Evolutionary conservation across 1,284 basidiomycete genomes (phyloP), one percentile per base, ranked within the genome.

Genomic region (Irpex sp.): DNA sequence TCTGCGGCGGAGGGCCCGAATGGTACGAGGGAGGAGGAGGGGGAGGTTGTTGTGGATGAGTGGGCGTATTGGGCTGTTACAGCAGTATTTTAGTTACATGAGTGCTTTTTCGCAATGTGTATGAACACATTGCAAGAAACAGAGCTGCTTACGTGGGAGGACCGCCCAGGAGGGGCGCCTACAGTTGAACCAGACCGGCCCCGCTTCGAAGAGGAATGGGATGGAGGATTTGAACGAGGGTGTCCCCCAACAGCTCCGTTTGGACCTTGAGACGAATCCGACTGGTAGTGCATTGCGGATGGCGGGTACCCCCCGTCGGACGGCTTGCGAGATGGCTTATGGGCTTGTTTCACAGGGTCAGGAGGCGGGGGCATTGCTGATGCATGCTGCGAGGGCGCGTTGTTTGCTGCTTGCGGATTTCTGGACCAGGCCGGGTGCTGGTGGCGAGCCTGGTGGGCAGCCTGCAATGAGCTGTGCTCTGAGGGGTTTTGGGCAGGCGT

Each of bases 111-210:
- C 15, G 36, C 21, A 66, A 70, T 63, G 66, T 62, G 65, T 65
- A 66, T 37, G 69, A 55, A 63, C 60, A 66, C 64, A 65, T 67
- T 68, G 68, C 66, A 66, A 67, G 67, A 67, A 65, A 69, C 70
- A 67, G 61, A 59, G 62, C 40, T 31, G 69, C 76, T 76, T 74
- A 77, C 76, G 72, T 77, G 76, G 72, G 75, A 74, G 49, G 75
- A 74, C 67, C 74, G 74, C 64, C 64, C 72, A 48, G 76, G 73
- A 52, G 75, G 73, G 69, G 70, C 73, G 73, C 72, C 71, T 61
- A 74, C 69, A 37, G 67, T 69, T 56, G 72, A 71, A 62, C 66
- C 69, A 34, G 76, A 72, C 57, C 75, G 76, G 51, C 70, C 66
- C 54, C 70, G 72, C 68, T 73, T 75, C 34, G 63, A 64, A 58